These are phyloP conservation scores for Gomphus bonarii DNA, from an alignment of 1,284 basidiomycete genomes.

Conservation along the genomic window DNA sequence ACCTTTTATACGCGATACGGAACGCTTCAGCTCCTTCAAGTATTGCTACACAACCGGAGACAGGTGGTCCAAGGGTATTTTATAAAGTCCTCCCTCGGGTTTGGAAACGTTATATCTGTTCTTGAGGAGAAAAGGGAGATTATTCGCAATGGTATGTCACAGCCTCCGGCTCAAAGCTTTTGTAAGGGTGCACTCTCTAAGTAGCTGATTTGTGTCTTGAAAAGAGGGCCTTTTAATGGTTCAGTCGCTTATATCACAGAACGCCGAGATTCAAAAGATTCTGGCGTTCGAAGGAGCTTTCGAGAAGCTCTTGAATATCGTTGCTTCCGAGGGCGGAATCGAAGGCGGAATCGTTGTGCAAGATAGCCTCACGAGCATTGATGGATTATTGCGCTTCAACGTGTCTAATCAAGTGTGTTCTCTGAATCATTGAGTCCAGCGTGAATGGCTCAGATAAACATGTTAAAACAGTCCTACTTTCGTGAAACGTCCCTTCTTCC, in stretches of 20 bases:
- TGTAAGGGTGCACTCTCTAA: not conserved
- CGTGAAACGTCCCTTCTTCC: slow-evolving; percentile 84
- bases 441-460: not conserved
- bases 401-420: slow-evolving; percentile 81
- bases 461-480: slow-evolving; percentile 76
- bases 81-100: slow-evolving; percentile 63
- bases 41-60: slow-evolving; percentile 71
- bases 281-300: slow-evolving; percentile 96
- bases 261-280: slow-evolving; percentile 93
- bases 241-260: slow-evolving; percentile 75
- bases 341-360: slow-evolving; percentile 87
- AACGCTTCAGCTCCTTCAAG: slow-evolving; percentile 76
- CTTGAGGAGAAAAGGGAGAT: slow-evolving; percentile 79
- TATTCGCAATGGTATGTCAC: slow-evolving; percentile 66
- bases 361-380: slow-evolving; percentile 79
- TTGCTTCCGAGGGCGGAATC: slow-evolving; percentile 81
- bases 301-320: slow-evolving; percentile 88
- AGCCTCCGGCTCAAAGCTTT: not conserved
- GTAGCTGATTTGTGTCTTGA: not conserved
- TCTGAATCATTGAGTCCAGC: not conserved
- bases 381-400: slow-evolving; percentile 84
- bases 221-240: slow-evolving; percentile 76
- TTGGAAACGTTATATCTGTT: slow-evolving; percentile 47
- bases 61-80: slow-evolving; percentile 82
- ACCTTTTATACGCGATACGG: slow-evolving; percentile 86